These are phyloP conservation scores for Suhomyces pyralidae DNA, from an alignment of 805 yeast species.

Conservation along the genomic window DNA sequence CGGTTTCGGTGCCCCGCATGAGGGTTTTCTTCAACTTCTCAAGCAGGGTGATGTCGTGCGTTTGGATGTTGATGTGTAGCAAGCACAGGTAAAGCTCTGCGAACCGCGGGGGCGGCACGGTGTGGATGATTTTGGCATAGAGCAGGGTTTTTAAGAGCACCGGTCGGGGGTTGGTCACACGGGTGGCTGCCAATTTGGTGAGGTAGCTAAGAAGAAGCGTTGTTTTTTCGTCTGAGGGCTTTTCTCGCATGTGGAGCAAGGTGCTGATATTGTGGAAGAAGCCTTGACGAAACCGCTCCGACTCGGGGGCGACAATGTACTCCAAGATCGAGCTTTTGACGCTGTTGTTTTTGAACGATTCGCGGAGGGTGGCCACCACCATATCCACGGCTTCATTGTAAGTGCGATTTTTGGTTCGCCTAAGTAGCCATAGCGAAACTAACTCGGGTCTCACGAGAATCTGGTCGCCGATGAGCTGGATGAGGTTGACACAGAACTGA, in stretches of 20 bases:
- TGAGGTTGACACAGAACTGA: conserved; percentile 26
- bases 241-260: conserved; percentile 11
- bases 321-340: conserved; percentile 27
- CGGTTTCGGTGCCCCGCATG: conserved; percentile 27
- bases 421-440: conserved; percentile 12
- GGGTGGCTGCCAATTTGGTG: conserved; percentile 21
- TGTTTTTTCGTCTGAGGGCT: conserved; percentile 12
- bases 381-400: conserved; percentile 1
- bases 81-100: conserved; percentile 28
- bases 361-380: conserved; percentile 14
- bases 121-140: conserved; percentile 17
- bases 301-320: conserved; percentile 23
- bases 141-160: conserved; percentile 15
- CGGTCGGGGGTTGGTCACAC: conserved; percentile 20
- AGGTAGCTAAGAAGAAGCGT: conserved; percentile 25
- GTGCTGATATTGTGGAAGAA: conserved; percentile 17
- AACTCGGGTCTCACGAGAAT: conserved; percentile 24
- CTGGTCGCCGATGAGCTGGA: conserved; percentile 27
- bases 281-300: conserved; percentile 12
- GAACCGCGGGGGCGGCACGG: conserved; percentile 15
- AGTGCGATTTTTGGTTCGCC: background rate
- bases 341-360: conserved; percentile 16
- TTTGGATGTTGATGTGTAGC: conserved; percentile 31
- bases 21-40: conserved; percentile 21
- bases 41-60: conserved; percentile 14